These are phyloP conservation scores for Rhodotorula sp. DNA, from an alignment of 1,284 basidiomycete genomes.

Conservation along the genomic window DNA sequence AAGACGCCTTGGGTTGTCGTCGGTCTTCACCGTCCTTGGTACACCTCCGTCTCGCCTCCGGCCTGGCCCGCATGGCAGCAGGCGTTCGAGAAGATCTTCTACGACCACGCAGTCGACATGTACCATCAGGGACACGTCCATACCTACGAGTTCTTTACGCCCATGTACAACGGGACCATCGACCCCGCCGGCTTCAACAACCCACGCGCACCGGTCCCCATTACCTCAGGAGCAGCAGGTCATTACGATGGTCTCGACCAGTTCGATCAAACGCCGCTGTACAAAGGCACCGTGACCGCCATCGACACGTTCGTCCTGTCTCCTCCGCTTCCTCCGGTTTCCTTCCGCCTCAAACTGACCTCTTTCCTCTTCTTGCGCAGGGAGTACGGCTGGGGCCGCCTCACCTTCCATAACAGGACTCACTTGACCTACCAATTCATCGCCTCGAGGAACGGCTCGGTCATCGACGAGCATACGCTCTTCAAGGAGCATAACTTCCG, in stretches of 20 bases:
- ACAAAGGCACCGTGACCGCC: slow-evolving; percentile 5
- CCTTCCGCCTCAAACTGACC: not conserved
- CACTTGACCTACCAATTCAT: slow-evolving; percentile 26
- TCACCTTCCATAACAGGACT: slow-evolving; percentile 26
- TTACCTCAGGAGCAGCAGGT: slow-evolving; percentile 45
- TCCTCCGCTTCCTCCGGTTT: no score
- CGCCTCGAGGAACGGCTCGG: slow-evolving; percentile 19
- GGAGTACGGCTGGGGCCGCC: slow-evolving; percentile 21
- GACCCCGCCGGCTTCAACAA: slow-evolving; percentile 45
- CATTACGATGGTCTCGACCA: slow-evolving; percentile 31
- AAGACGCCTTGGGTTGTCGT: slow-evolving; percentile 35
- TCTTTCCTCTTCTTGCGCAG: not conserved
- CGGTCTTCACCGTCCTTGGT: slow-evolving; percentile 27
- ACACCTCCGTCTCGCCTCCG: slow-evolving; percentile 1
- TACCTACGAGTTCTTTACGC: slow-evolving; percentile 41
- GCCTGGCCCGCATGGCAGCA: slow-evolving; percentile 44
- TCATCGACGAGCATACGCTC: slow-evolving; percentile 22
- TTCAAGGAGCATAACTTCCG: slow-evolving; percentile 25
- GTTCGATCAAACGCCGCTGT: slow-evolving; percentile 7
- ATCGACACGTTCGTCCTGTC: slow-evolving; percentile 7
- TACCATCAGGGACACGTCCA: slow-evolving; percentile 18
- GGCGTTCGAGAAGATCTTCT: slow-evolving; percentile 42
- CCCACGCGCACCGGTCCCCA: slow-evolving; percentile 42
- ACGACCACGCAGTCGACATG: slow-evolving; percentile 10
- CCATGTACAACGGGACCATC: slow-evolving; percentile 36